A percentile compares a stretch with the other conserved stretches of the same genome.
phyloP scores from a whole-genome alignment of 176 grass and related monocot genomes.

The Phragmites australis region DNA sequence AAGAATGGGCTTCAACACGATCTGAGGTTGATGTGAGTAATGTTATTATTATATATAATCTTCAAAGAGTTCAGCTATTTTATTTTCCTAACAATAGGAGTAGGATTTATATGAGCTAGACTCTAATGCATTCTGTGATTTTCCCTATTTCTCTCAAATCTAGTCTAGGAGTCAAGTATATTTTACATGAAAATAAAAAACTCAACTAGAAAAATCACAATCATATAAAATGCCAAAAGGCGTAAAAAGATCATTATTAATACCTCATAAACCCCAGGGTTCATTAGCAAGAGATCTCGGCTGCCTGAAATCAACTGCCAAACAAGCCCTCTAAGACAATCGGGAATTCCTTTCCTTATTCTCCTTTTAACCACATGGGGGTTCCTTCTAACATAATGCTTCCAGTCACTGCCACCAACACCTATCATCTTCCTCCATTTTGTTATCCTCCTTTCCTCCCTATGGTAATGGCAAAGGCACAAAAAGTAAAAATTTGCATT shows the following conservation, averaged over 20 bases:
- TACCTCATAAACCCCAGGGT: conserved; percentile 97
- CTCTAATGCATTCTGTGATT: neutral
- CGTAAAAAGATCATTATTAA: neutral
- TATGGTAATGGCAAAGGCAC: conserved; percentile 31
- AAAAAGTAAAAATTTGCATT: neutral
- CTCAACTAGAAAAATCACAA: neutral
- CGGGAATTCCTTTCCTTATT: conserved; percentile 95
- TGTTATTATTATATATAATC: neutral
- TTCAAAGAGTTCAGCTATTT: neutral
- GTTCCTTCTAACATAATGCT: conserved; percentile 87
- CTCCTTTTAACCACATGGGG: conserved; percentile 87
- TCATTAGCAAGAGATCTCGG: conserved; percentile 85
- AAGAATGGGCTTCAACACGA: neutral
- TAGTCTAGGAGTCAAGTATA: neutral
- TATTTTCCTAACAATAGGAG: neutral
- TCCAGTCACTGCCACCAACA: conserved; percentile 88
- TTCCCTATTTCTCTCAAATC: neutral
- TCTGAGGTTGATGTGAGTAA: neutral
- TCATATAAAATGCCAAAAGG: neutral
- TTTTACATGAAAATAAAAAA: too few species aligned
- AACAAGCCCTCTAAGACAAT: conserved; percentile 94
- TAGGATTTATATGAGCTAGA: neutral
- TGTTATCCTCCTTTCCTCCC: conserved; percentile 82
- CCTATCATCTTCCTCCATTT: conserved; percentile 99
- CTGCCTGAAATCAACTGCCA: conserved; percentile 99